Conservation (phyloP, 148 eudicot species). For the Hydrangea macrophylla region DNA sequence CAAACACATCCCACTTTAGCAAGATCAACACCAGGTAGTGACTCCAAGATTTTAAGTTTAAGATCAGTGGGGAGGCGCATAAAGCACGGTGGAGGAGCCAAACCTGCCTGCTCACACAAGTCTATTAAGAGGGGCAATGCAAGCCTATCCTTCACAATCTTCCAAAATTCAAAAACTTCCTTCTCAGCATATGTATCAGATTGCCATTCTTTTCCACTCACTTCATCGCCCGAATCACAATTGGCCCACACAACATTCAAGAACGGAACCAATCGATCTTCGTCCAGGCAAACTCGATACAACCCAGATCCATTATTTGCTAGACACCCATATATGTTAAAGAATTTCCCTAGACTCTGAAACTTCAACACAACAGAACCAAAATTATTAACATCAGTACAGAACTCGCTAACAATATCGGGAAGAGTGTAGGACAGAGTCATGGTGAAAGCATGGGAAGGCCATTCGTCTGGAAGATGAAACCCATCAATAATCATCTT, state of each 20-base stretch:
- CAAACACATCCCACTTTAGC: constrained; percentile 58
- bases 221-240: constrained; percentile 27
- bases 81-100: constrained; percentile 70
- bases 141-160: constrained; percentile 67
- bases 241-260: constrained; percentile 61
- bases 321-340: constrained; percentile 59
- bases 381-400: constrained; percentile 13
- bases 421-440: constrained; percentile 68
- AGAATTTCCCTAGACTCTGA: constrained; percentile 56
- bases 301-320: constrained; percentile 33
- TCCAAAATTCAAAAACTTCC: constrained; percentile 84
- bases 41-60: constrained; percentile 69
- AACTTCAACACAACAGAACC: constrained; percentile 59
- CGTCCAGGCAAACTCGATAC: constrained; percentile 49
- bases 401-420: constrained; percentile 28
- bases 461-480: constrained; percentile 54
- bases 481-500: constrained; percentile 44
- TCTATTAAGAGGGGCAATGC: constrained; percentile 77
- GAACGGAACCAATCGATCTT: constrained; percentile 47
- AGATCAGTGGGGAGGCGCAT: constrained; percentile 75
- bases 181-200: constrained; percentile 30
- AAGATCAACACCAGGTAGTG: constrained; percentile 55
- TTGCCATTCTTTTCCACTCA: constrained; percentile 9
- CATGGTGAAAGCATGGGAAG: constrained; percentile 45
- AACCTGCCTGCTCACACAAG: constrained; percentile 60